These are phyloP conservation scores for Saturnispora gosingensis DNA, from an alignment of 805 yeast species.

Conservation along the genomic window DNA sequence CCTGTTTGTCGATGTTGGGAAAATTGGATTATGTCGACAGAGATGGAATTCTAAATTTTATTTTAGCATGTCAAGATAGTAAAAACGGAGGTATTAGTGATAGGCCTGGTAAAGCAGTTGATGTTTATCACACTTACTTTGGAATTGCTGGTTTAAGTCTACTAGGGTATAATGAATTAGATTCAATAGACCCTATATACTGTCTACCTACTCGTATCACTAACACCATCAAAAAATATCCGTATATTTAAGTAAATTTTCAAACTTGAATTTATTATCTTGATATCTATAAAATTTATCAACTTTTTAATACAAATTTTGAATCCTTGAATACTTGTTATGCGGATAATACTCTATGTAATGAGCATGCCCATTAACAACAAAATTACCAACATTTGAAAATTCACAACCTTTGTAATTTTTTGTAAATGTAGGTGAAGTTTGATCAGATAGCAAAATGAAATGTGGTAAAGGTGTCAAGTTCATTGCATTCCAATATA, in stretches of 20 bases:
- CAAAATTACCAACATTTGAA: conserved; percentile 58
- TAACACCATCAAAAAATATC: conserved; percentile 23
- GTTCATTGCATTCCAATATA: conserved; percentile 57
- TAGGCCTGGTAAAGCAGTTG: conserved; percentile 83
- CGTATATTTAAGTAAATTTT: conserved; percentile 12
- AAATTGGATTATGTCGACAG: conserved; percentile 72
- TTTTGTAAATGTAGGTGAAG: conserved; percentile 63
- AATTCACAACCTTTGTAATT: conserved; percentile 78
- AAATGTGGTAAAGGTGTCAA: conserved; percentile 72
- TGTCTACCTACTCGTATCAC: conserved; percentile 62
- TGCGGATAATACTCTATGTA: conserved; percentile 71
- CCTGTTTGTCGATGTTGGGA: conserved; percentile 58
- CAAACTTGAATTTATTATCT: neutral
- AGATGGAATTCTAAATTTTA: conserved; percentile 52
- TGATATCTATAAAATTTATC: neutral
- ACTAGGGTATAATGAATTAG: conserved; percentile 51
- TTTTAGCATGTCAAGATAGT: conserved; percentile 67
- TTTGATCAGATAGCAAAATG: conserved; percentile 56
- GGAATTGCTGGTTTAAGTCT: conserved; percentile 84
- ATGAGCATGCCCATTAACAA: conserved; percentile 37
- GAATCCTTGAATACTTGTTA: conserved; percentile 39
- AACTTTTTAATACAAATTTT: conserved; percentile 29
- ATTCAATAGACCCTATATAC: conserved; percentile 73
- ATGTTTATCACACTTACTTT: conserved; percentile 86
- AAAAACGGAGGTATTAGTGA: conserved; percentile 87